Percentiles rank a stretch among this genome's conserved stretches.
Evolutionary conservation across 2,329 filamentous ascomycete species (phyloP).

Genomic region (Stachybotrys chartarum): DNA sequence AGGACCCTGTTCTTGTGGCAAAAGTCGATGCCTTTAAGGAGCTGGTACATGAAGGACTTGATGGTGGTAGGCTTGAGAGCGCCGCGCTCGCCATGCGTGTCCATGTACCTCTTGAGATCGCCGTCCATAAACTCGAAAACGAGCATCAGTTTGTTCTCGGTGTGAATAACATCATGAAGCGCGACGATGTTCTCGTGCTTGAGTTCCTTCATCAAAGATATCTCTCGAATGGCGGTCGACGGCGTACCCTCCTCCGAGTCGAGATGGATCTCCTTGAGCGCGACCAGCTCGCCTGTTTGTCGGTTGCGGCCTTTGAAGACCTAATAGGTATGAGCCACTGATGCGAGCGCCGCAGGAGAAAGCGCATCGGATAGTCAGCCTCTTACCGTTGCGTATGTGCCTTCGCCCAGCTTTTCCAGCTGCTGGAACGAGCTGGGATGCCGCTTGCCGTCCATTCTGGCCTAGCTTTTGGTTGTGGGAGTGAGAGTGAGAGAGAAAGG

Average conservation of each 20-base stretch:
- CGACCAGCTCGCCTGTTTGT: conserved; percentile 93
- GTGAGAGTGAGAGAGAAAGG: not conserved
- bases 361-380: not conserved
- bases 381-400: conserved; percentile 92
- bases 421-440: conserved; percentile 98
- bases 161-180: conserved; percentile 97
- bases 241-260: conserved; percentile 98
- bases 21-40: conserved; percentile 91
- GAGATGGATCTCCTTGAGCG: conserved; percentile 96
- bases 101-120: conserved; percentile 98
- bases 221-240: conserved; percentile 94
- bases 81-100: conserved; percentile 81
- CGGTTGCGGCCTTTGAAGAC: conserved; percentile 98
- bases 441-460: conserved; percentile 78
- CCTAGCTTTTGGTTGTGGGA: not conserved
- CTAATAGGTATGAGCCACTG: conserved; percentile 35
- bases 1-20: conserved; percentile 96
- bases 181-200: conserved; percentile 98
- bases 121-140: conserved; percentile 99
- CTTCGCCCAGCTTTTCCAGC: conserved; percentile 97
- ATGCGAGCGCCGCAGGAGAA: not conserved
- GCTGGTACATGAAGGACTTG: conserved; percentile 99
- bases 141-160: conserved; percentile 99
- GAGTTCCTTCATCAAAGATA: conserved; percentile 98
- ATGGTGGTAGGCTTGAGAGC: conserved; percentile 84